Conservation (phyloP, 2,329 filamentous ascomycete genomes). For the Pezicula carpinea region DNA sequence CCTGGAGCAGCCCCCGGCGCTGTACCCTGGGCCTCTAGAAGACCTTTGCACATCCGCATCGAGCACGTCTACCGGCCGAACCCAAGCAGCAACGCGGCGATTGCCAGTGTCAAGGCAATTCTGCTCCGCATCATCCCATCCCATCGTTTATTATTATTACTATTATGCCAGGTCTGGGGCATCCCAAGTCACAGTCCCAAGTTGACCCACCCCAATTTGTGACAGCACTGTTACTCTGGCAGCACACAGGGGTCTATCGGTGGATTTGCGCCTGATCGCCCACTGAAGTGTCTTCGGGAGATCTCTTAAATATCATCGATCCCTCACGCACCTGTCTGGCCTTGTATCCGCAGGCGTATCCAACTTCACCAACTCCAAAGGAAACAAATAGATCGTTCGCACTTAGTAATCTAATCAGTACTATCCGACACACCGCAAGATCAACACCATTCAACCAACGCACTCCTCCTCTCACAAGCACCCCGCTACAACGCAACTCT, state of each 20-base stretch:
- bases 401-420: slow-evolving; percentile 25
- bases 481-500: slow-evolving; percentile 3
- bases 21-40: slow-evolving; percentile 16
- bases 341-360: slow-evolving; percentile 27
- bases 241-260: slow-evolving; percentile 41
- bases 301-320: slow-evolving; percentile 45
- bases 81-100: slow-evolving; percentile 16
- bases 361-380: slow-evolving; percentile 22
- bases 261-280: slow-evolving; percentile 49
- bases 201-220: slow-evolving; percentile 49
- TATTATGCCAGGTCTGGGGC: slow-evolving; percentile 26
- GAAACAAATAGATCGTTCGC: slow-evolving; percentile 30
- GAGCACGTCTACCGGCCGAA: slow-evolving; percentile 21
- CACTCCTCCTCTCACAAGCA: slow-evolving; percentile 8
- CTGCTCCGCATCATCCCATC: slow-evolving; percentile 21
- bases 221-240: slow-evolving; percentile 44
- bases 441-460: too few relatives aligned
- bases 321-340: slow-evolving; percentile 32
- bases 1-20: slow-evolving; percentile 14
- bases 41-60: slow-evolving; percentile 14
- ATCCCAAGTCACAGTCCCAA: slow-evolving; percentile 26
- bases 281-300: slow-evolving; percentile 41
- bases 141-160: slow-evolving; percentile 14
- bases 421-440: slow-evolving; percentile 14
- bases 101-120: slow-evolving; percentile 19